These are phyloP conservation scores for Carex parvula DNA, from an alignment of 176 grass and related monocot genomes.

Conservation along the genomic window DNA sequence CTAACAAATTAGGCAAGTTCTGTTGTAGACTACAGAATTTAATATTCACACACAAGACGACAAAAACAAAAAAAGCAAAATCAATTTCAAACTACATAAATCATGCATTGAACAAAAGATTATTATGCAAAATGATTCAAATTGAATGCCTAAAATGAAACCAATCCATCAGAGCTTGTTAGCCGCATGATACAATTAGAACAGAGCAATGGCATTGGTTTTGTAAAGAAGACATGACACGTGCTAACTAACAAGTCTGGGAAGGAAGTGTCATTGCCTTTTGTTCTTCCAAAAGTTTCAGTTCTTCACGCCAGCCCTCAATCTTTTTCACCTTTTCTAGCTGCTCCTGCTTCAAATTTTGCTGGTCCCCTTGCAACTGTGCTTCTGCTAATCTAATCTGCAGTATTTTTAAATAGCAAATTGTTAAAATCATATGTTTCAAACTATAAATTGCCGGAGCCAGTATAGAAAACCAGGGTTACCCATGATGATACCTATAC, in stretches of 20 bases:
- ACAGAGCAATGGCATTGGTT: not conserved
- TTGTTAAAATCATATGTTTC: not conserved
- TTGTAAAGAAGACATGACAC: not conserved
- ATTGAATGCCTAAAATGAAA: slow-evolving; percentile 15
- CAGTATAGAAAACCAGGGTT: not conserved
- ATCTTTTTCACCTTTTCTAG: slow-evolving; percentile 74
- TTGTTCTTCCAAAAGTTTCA: slow-evolving; percentile 79
- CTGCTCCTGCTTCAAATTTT: slow-evolving; percentile 61
- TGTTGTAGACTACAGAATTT: not conserved
- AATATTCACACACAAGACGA: not conserved
- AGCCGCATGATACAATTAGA: slow-evolving; percentile 15
- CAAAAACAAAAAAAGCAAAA: not conserved
- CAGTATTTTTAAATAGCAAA: not conserved
- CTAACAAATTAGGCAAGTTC: not conserved
- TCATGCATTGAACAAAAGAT: not conserved
- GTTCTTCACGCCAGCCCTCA: slow-evolving; percentile 65
- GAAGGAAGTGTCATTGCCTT: slow-evolving; percentile 30
- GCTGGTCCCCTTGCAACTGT: slow-evolving; percentile 55
- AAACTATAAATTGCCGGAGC: not conserved
- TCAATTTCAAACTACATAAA: not conserved
- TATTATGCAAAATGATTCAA: slow-evolving; percentile 1
- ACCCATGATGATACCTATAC: not conserved
- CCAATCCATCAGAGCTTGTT: slow-evolving; percentile 17
- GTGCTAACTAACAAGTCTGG: slow-evolving; percentile 10
- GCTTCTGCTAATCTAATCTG: slow-evolving; percentile 84